Percentiles rank a stretch among this genome's conserved stretches.
These are phyloP conservation scores for Ambrosiella xylebori DNA, from an alignment of 2,329 filamentous ascomycete species.

Conservation along the genomic window DNA sequence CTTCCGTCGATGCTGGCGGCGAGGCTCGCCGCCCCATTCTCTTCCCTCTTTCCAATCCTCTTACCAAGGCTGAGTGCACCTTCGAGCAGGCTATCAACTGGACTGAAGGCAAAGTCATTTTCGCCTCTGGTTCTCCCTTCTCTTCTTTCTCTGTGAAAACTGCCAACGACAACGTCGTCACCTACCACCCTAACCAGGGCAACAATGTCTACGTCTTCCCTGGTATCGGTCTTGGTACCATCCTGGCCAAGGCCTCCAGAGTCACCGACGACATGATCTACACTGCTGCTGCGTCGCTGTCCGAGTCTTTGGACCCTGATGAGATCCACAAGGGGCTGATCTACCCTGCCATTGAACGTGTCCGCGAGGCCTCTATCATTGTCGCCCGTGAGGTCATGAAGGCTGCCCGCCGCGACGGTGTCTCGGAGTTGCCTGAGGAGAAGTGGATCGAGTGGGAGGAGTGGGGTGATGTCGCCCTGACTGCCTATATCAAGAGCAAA, in stretches of 20 bases:
- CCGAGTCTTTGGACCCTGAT: slow-evolving; percentile 59
- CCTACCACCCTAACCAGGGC: slow-evolving; percentile 66
- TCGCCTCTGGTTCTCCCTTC: slow-evolving; percentile 92
- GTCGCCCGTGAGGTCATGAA: slow-evolving; percentile 90
- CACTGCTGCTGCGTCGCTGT: slow-evolving; percentile 68
- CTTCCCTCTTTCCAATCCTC: slow-evolving; percentile 92
- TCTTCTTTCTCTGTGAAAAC: slow-evolving; percentile 49
- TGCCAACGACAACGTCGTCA: slow-evolving; percentile 39
- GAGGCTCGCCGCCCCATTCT: slow-evolving; percentile 70
- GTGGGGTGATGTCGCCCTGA: slow-evolving; percentile 47
- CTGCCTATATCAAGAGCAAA: slow-evolving; percentile 39
- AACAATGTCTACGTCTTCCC: slow-evolving; percentile 92
- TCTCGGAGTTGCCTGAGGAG: slow-evolving; percentile 50
- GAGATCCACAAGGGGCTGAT: slow-evolving; percentile 73
- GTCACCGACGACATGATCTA: slow-evolving; percentile 96
- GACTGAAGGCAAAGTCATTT: slow-evolving; percentile 82
- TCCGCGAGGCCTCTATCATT: slow-evolving; percentile 71
- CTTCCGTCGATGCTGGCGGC: slow-evolving; percentile 43
- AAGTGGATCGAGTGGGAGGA: slow-evolving; percentile 59
- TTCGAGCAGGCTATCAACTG: slow-evolving; percentile 83
- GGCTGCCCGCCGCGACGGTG: slow-evolving; percentile 65
- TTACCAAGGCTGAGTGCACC: slow-evolving; percentile 86
- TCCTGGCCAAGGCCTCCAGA: slow-evolving; percentile 70
- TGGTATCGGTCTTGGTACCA: slow-evolving; percentile 82
- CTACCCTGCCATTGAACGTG: slow-evolving; percentile 80